These are phyloP conservation scores for Coniochaeta hoffmannii DNA, from an alignment of 2,329 filamentous ascomycete genomes.

Conservation along the genomic window DNA sequence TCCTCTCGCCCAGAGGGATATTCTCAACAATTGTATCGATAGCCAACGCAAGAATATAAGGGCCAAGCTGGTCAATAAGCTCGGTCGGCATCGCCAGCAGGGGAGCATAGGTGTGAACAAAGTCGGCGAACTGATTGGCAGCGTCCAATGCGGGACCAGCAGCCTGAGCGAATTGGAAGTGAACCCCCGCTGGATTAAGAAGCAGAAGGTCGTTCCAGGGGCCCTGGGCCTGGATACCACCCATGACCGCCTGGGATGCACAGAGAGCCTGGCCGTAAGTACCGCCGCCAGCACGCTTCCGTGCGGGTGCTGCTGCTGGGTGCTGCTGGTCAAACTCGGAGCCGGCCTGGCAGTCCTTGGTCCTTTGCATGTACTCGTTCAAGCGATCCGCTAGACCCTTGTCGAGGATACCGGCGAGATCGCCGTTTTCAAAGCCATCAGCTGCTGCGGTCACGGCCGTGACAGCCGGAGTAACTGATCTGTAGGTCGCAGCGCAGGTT, in stretches of 20 bases:
- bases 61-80: neutral
- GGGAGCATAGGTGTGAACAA: neutral
- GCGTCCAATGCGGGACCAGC: neutral
- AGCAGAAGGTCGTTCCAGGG: neutral
- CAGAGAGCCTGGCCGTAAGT: constrained; percentile 1
- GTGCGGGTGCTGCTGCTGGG: neutral
- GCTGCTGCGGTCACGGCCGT: neutral
- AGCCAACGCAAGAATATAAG: neutral
- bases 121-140: neutral
- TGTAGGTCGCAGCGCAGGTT: neutral
- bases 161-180: neutral
- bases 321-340: neutral
- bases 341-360: neutral
- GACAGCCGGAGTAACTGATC: neutral
- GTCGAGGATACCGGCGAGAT: neutral
- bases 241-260: neutral
- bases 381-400: neutral
- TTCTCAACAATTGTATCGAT: neutral
- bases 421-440: neutral
- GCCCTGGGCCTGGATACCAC: neutral
- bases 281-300: neutral
- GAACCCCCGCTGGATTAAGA: neutral
- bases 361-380: neutral
- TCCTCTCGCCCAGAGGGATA: neutral
- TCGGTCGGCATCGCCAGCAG: neutral